Evolutionary conservation across 257 asterid species (phyloP).

Genomic region (Plantago ovata): DNA sequence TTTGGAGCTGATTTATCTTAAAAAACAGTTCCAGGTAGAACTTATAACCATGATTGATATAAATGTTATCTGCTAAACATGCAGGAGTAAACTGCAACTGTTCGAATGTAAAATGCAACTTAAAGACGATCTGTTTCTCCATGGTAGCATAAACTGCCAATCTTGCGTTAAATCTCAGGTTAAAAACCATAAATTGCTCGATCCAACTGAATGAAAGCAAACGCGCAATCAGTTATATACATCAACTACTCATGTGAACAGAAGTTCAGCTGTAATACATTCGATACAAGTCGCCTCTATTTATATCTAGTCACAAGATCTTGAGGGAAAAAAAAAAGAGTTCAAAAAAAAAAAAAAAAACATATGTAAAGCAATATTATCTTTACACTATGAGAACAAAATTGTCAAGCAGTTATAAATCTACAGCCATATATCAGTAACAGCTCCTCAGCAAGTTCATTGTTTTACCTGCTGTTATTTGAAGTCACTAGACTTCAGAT

Average conservation of each 20-base stretch:
- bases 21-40: too few relatives aligned
- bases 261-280: background rate
- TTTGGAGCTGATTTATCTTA: too few relatives aligned
- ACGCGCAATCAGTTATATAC: conserved; percentile 1
- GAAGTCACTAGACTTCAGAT: conserved; percentile 13
- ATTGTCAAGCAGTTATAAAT: conserved; percentile 10
- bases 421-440: background rate
- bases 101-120: background rate
- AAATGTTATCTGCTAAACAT: too few relatives aligned
- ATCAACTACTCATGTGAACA: conserved; percentile 14
- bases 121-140: background rate
- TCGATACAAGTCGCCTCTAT: conserved; percentile 3
- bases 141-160: background rate
- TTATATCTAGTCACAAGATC: conserved; percentile 8
- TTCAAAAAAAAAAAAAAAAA: too few relatives aligned
- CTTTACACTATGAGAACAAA: conserved; percentile 18
- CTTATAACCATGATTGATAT: too few relatives aligned
- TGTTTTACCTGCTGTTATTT: background rate
- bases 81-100: too few relatives aligned
- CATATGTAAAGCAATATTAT: background rate
- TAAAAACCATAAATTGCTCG: too few relatives aligned
- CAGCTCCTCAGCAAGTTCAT: conserved; percentile 12
- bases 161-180: too few relatives aligned
- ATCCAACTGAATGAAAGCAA: background rate
- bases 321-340: conserved; percentile 4